A percentile compares a stretch with the other conserved stretches of the same genome.
phyloP scores from a whole-genome alignment of 2,329 filamentous ascomycete species.

The Tolypocladium pustulatum region DNA sequence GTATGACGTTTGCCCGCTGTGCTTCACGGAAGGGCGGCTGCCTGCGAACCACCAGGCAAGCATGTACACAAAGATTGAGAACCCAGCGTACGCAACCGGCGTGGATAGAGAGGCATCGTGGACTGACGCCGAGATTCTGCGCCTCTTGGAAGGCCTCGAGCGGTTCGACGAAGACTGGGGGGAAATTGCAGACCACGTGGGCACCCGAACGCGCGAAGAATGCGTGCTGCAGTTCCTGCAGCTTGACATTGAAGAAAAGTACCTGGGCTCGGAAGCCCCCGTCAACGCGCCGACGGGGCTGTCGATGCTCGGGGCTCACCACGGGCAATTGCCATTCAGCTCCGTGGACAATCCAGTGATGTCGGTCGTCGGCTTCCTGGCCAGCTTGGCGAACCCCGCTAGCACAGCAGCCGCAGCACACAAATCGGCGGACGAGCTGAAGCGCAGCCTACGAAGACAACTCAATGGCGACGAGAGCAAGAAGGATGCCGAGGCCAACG shows the following conservation, averaged over 20 bases:
- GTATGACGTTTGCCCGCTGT: constrained; percentile 85
- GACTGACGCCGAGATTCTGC: constrained; percentile 82
- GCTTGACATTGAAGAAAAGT: constrained; percentile 95
- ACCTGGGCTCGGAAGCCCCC: constrained; percentile 63
- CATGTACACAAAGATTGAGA: constrained; percentile 84
- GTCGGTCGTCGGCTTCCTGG: constrained; percentile 90
- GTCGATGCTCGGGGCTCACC: constrained; percentile 58
- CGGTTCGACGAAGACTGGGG: constrained; percentile 95
- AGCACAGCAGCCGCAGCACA: constrained; percentile 86
- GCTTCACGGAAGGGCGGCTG: constrained; percentile 75
- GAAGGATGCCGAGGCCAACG: constrained; percentile 41
- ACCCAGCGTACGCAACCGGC: constrained; percentile 69
- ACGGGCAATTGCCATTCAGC: constrained; percentile 78
- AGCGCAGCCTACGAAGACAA: constrained; percentile 65
- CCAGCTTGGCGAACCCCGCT: constrained; percentile 78
- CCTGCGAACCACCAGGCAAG: constrained; percentile 67
- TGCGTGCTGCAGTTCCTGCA: constrained; percentile 95
- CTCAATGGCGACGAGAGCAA: constrained; percentile 46
- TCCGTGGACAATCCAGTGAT: constrained; percentile 93
- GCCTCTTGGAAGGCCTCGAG: constrained; percentile 83
- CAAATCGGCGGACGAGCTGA: constrained; percentile 78
- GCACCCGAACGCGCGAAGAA: constrained; percentile 84
- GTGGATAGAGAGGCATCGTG: constrained; percentile 79
- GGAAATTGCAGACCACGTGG: constrained; percentile 83
- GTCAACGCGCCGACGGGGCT: constrained; percentile 46